Base-by-base conservation (phyloP, 2,329 filamentous ascomycete species). In the Aspergillus sojae region DNA sequence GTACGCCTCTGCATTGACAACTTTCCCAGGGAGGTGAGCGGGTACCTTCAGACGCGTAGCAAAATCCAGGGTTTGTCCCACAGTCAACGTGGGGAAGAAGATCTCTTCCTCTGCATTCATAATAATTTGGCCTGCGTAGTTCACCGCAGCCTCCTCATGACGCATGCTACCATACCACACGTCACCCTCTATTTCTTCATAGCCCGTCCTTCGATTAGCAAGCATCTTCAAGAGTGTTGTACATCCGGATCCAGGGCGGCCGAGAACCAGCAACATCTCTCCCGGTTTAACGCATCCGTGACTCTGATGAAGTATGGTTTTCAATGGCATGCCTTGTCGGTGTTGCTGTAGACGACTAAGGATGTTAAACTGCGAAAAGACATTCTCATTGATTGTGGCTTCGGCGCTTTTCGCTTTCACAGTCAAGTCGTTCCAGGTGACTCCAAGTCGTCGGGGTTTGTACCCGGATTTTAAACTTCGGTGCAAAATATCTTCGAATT, bases 161-260 rank as follows among this genome's bases (percentile, higher is more conserved):
- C 12, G 23, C 45, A 48, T 48, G 9, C 45, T 48, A 26, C 45
- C 45, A 48, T 48, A 48, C 45, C 45, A 28, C 45, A 48, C 45
- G 45, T 48, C 45, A 7, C 45, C 88, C 0, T 81, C 74, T 3
- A 90, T 81, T 0, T 79, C 80, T 52, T 83, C 80, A 67, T 84
- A 91, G 6, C 88, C 88, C 7, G 74, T 76, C 50, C 88, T 79
- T 62, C 85, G 83, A 70, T 91, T 91, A 52, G 87, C 83, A 5
- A 92, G 80, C 66, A 89, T 81, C 69, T 89, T 91, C 55, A 92
- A 80, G 14, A 92, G 81, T 0, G 89, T 89, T 0, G 89, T 90
- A 74, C 90, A 92, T 41, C 89, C 89, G 11, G 87, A 82, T 0
- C 89, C 89, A 0, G 89, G 89, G 1, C 88, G 82, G 2, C 89